Evolutionary conservation across 2,329 filamentous ascomycete genomes (phyloP), one percentile per base, ranked within the genome.

Genomic region (Aspergillus niger): DNA sequence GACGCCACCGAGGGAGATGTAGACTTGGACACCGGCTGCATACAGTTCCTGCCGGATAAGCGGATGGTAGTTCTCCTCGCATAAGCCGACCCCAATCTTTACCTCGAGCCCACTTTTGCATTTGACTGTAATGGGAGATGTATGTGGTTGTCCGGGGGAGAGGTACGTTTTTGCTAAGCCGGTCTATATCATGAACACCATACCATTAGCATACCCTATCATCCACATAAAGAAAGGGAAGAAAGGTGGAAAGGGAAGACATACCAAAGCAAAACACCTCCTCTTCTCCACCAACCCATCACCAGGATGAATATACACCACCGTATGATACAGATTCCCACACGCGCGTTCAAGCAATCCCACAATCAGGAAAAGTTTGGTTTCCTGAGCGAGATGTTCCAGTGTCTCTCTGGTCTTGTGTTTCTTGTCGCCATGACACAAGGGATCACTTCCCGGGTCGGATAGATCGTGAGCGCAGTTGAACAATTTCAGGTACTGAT

Each of bases 201-300:
- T 3, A 10, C 10, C 2, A 28, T 48, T 48, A 48, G 13, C 44
- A 28, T 8, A 17, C 11, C 11, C 8, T 8, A 5, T 39, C 15
- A n/a, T 39, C 36, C 2, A 3, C 8, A 39, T 39, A 39, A 8
- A 8, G 10, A 39, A 17, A 17, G 17, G 2, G 36, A 10, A 39
- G 36, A 39, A 39, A 22, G 28, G 26, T n/a, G 17, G 10, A 26
- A 28, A 53, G 32, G n/a, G 17, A 3, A 17, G 3, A 80, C 86
- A 70, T 75, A 90, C 89, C 20, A 93, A 93, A 87, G 96, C 94
- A 24, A 97, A 91, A 77, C 97, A 97, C 70, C 93, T 83, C 65
- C 93, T 85, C 82, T 97, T 97, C 22, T 92, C 93, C 20, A 97
- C 73, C 5, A 90, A 72, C 5, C 93, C 93, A 49, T 83, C 72